Conservation (phyloP, 164 flowering plant species). For the Nelumbo lutea region DNA sequence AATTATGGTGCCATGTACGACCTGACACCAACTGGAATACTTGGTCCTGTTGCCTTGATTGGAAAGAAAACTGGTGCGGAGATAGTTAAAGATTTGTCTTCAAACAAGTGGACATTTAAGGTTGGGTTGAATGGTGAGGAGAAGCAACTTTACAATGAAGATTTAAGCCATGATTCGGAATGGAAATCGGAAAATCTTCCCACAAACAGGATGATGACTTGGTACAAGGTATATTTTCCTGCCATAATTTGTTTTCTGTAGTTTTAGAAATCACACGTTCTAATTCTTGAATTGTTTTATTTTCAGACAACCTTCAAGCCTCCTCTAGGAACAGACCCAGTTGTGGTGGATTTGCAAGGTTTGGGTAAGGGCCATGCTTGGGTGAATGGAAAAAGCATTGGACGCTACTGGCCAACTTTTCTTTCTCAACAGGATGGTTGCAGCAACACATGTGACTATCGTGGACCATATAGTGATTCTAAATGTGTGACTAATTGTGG, state of each 20-base stretch:
- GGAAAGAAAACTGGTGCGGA: slow-evolving; percentile 22
- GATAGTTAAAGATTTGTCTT: slow-evolving; percentile 41
- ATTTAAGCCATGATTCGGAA: slow-evolving; percentile 4
- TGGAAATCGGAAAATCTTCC: slow-evolving; percentile 37
- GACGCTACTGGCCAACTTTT: slow-evolving; percentile 60
- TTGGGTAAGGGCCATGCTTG: slow-evolving; percentile 78
- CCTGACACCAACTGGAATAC: slow-evolving; percentile 29
- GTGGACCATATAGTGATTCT: slow-evolving; percentile 37
- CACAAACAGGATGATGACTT: slow-evolving; percentile 32
- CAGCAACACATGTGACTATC: slow-evolving; percentile 51
- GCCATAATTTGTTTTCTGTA: neutral
- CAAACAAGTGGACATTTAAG: slow-evolving; percentile 44
- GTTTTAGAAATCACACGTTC: neutral
- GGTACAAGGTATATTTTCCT: slow-evolving; percentile 59
- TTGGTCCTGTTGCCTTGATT: slow-evolving; percentile 42
- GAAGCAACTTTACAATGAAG: slow-evolving; percentile 12
- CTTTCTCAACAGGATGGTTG: slow-evolving; percentile 38
- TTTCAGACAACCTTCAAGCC: slow-evolving; percentile 55
- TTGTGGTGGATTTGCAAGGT: slow-evolving; percentile 59
- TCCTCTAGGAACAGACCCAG: slow-evolving; percentile 60
- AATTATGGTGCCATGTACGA: slow-evolving; percentile 53
- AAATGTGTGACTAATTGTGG: slow-evolving; percentile 55
- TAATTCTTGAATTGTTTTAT: neutral
- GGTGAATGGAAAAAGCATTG: slow-evolving; percentile 69
- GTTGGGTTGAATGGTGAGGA: slow-evolving; percentile 45